A percentile compares a stretch with the other conserved stretches of the same genome.
These are phyloP conservation scores for Claviceps sp. DNA, from an alignment of 2,329 filamentous ascomycete genomes.

Conservation along the genomic window DNA sequence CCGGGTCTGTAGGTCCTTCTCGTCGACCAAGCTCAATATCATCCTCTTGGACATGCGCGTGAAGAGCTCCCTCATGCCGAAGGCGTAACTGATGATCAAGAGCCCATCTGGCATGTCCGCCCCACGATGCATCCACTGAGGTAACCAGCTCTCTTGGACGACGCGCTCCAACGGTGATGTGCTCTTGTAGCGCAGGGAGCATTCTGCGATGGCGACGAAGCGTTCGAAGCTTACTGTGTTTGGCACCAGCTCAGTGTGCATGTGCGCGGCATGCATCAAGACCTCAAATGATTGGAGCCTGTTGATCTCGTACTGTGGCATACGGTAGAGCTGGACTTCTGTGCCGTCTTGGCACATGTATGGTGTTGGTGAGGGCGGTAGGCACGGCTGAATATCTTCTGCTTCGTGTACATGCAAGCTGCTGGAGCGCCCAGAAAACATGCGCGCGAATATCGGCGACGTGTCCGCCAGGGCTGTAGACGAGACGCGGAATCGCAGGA, in stretches of 20 bases:
- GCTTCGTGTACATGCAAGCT: slow-evolving; percentile 22
- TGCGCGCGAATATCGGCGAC: slow-evolving; percentile 37
- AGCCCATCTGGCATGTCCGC: slow-evolving; percentile 36
- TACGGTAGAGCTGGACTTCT: slow-evolving; percentile 33
- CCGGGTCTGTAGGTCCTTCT: slow-evolving; percentile 28
- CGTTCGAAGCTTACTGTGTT: slow-evolving; percentile 31
- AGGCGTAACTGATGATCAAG: slow-evolving; percentile 38
- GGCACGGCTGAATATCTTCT: slow-evolving; percentile 21
- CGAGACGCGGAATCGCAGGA: slow-evolving; percentile 36
- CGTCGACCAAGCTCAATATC: slow-evolving; percentile 31
- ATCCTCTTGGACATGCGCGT: slow-evolving; percentile 34
- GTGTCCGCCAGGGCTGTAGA: slow-evolving; percentile 36
- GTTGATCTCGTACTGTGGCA: slow-evolving; percentile 38
- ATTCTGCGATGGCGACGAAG: slow-evolving; percentile 39
- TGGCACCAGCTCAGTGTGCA: slow-evolving; percentile 33
- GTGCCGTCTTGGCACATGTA: slow-evolving; percentile 29
- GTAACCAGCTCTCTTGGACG: slow-evolving; percentile 39
- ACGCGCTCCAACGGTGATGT: slow-evolving; percentile 36
- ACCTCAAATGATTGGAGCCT: slow-evolving; percentile 27
- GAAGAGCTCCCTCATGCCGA: slow-evolving; percentile 35
- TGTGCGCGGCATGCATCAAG: slow-evolving; percentile 37
- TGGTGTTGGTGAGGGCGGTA: slow-evolving; percentile 21
- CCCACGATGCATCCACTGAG: slow-evolving; percentile 35
- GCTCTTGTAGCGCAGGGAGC: slow-evolving; percentile 35
- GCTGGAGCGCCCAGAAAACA: slow-evolving; percentile 25